Evolutionary conservation across 345 rosid species (phyloP), one percentile per base, ranked within the genome.

Genomic region (Cochlearia excelsa): DNA sequence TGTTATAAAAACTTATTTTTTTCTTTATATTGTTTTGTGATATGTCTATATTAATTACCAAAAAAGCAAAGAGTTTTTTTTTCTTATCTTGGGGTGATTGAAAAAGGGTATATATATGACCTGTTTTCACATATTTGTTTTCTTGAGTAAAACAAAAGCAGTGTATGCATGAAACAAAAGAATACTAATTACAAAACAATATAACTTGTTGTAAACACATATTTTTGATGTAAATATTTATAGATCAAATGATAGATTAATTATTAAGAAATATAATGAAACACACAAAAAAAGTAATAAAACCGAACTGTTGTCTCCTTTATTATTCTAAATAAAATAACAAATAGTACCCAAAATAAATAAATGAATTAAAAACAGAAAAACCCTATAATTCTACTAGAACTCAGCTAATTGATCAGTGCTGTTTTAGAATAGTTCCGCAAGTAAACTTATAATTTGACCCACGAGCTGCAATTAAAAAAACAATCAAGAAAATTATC

Each of bases 11-110:
- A 33, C 34, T 2, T 31, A 2, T 48, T 3, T 54, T 6, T 58
- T 3, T 50, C 2, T 63, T 30, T 33, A 58, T 63, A 48, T 44
- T 16, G 23, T 16, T 16, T 11, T 47, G 61, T 49, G 52, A 59
- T 31, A 44, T 67, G 59, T 51, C 42, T 55, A 44, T 26, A 39
- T 63, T 56, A 42, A 57, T 16, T 16, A 16, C 52, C 46, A 29
- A 54, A 44, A 46, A 23, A 57, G 26, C 11, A 52, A 42, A 40
- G 49, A 52, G 48, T 11, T 68, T 9, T 35, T 34, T 37, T 35
- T 10, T 28, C 49, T 49, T 57, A 57, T 67, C 59, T 57, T 51
- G 53, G 71, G 53, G 59, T 53, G 33, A 67, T 59, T 54, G 68
- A 61, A 62, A 62, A 69, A 63, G 63, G 65, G 65, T 70, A 11